Evolutionary conservation across 139 green algal species (phyloP), one percentile per base, ranked within the genome.

Genomic region (Closterium sp.): DNA sequence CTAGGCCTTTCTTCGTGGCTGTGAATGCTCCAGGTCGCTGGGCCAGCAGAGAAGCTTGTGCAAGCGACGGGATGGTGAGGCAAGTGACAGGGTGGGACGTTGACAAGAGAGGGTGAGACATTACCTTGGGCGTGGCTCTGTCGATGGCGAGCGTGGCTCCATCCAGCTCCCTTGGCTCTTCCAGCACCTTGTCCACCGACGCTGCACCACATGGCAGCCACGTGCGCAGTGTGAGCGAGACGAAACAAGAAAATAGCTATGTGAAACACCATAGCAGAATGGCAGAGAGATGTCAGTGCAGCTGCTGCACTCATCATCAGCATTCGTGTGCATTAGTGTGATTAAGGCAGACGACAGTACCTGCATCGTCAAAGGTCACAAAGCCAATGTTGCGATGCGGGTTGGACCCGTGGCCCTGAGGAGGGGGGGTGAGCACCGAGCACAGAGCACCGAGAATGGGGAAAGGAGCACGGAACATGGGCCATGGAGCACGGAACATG

Each of bases 131-230:
- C 28, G 38, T 91, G 87, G 91, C 91, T 70, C 91, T 86, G 87
- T 93, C 91, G 10, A 93, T 42, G 21, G 89, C 88, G 21, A 93
- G 42, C 31, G 24, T n/a, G 19, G 86, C 30, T 24, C 91, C 91
- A 10, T 87, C 91, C 21, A 93, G 5, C 91, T 93, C 87, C 11
- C 92, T 19, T 2, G 27, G 31, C 88, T 93, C 89, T 30, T 89
- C 32, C n/a, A 93, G 7, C 88, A 93, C 89, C 88, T 93, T 93
- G 19, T 93, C 91, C 70, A 93, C 91, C 21, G 91, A 91, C 22
- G n/a, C 91, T 93, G 91, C 24, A 88, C 17, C 42, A 79, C 17
- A 24, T 79, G 62, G 62, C 62, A 79, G 5, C 17, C 62, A 79
- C 0, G n/a, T n/a, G 11, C 62, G 62, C 9, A 13, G 62, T 24